Percentiles rank a stretch among this genome's conserved stretches.
phyloP scores from a whole-genome alignment of 495 filamentous ascomycete species.

The Aspergillus kassunensis region DNA sequence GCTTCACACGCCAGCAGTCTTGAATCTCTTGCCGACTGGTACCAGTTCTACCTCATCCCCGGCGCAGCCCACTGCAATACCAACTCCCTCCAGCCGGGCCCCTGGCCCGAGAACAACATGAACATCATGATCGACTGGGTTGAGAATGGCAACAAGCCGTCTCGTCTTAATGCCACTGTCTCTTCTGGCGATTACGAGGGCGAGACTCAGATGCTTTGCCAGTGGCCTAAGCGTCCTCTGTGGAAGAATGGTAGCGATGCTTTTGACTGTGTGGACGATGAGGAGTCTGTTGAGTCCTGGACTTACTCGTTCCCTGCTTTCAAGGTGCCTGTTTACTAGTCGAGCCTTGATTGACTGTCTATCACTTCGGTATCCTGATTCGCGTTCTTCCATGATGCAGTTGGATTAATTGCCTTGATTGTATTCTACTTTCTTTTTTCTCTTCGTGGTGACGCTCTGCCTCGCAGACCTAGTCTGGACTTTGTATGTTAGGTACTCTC shows the following conservation, averaged over 20 bases:
- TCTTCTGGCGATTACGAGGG: not conserved
- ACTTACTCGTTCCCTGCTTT: slow-evolving; percentile 1
- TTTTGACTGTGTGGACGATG: not conserved
- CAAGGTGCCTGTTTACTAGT: slow-evolving; percentile 4
- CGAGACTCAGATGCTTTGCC: slow-evolving; percentile 5
- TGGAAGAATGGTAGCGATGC: not conserved
- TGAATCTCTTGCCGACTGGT: slow-evolving; percentile 47
- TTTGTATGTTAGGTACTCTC: too few species aligned
- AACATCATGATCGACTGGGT: slow-evolving; percentile 6
- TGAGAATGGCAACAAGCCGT: not conserved
- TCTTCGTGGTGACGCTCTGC: too few species aligned
- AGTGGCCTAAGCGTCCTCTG: not conserved
- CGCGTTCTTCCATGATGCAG: too few species aligned
- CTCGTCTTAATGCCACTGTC: not conserved
- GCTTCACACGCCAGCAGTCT: slow-evolving; percentile 28
- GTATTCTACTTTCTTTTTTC: too few species aligned
- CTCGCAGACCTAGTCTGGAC: too few species aligned
- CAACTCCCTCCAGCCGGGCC: slow-evolving; percentile 14
- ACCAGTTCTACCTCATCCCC: slow-evolving; percentile 48
- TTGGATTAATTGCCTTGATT: too few species aligned
- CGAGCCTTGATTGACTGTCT: not conserved
- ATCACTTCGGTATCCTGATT: too few species aligned
- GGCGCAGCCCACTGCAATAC: slow-evolving; percentile 48
- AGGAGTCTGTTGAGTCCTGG: not conserved
- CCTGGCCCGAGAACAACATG: slow-evolving; percentile 4